These are phyloP conservation scores for Vitis rupestris DNA, from an alignment of 164 flowering plant genomes.

Conservation along the genomic window DNA sequence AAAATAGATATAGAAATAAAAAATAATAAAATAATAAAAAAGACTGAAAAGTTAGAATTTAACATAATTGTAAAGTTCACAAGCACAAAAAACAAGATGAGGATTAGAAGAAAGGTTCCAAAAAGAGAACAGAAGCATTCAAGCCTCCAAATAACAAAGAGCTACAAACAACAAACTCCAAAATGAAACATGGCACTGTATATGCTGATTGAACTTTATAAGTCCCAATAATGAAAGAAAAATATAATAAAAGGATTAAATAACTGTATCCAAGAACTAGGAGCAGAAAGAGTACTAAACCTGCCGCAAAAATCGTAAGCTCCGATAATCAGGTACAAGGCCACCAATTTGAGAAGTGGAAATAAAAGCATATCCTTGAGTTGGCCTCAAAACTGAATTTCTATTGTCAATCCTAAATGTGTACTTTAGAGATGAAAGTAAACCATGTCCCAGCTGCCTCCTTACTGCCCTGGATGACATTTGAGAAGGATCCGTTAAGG, in stretches of 20 bases:
- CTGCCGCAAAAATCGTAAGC: constrained; percentile 86
- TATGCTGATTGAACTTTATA: not conserved
- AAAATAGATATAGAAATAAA: too few species aligned
- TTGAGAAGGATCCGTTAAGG: constrained; percentile 83
- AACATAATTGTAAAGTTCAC: too few species aligned
- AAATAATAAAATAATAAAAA: too few species aligned
- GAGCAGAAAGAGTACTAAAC: constrained; percentile 28
- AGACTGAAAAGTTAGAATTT: too few species aligned
- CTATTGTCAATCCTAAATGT: constrained; percentile 72
- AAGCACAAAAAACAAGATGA: too few species aligned
- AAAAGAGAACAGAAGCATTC: too few species aligned
- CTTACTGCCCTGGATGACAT: constrained; percentile 68
- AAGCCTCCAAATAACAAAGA: too few species aligned
- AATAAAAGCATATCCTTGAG: constrained; percentile 73
- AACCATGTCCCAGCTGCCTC: constrained; percentile 86
- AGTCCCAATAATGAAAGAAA: not conserved
- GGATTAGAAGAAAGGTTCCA: too few species aligned
- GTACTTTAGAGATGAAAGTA: constrained; percentile 75
- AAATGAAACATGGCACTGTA: too few species aligned
- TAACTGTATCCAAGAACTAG: not conserved
- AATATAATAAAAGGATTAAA: not conserved
- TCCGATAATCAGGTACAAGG: constrained; percentile 71
- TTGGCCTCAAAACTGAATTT: constrained; percentile 80
- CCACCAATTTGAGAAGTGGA: constrained; percentile 80
- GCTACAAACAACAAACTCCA: too few species aligned